Evolutionary conservation across 2,329 filamentous ascomycete genomes (phyloP), one percentile per base, ranked within the genome.

Genomic region (Fulvia fulva): DNA sequence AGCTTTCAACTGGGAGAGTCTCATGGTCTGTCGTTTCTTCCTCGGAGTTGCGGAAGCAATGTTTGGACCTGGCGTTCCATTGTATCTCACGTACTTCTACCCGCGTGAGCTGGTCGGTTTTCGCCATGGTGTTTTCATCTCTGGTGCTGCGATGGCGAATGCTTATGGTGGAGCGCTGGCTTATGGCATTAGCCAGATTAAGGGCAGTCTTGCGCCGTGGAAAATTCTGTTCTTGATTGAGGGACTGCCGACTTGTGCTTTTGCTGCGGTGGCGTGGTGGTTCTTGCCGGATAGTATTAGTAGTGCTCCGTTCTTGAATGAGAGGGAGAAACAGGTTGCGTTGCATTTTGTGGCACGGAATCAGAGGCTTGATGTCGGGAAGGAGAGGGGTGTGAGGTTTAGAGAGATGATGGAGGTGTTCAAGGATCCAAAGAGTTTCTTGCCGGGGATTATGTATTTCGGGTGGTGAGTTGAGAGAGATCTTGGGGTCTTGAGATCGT

Each of bases 91-190:
- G 9, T 81, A 84, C 65, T 87, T 86, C 73, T 87, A 86, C 65
- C 77, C 81, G 7, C 75, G 83, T 14, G 75, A 81, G 34, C 81
- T 83, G 63, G 71, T 85, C 12, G 83, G 83, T 30, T 74, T 84
- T 28, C 75, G 83, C 2, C 79, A 79, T 53, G 83, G 82, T 1
- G 68, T 86, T 22, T 86, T 85, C 61, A 60, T 78, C 23, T 69
- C 69, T 11, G 75, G 75, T 3, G 85, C 86, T 0, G 86, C 87
- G 1, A 80, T 96, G 3, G 90, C 91, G 1, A 94, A 90, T 44
- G 87, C 86, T 1, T 92, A 95, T 70, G 89, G 90, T 0, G 86
- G 86, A 1, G 85, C 84, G 3, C 69, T 81, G 8, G 85, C 85
- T 1, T 87, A 85, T 58, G 83, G 80, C 4, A 87, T 89, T 68